Base-by-base conservation (phyloP, 202 grass and related monocot genomes). In the Cymbopogon flexuosus region DNA sequence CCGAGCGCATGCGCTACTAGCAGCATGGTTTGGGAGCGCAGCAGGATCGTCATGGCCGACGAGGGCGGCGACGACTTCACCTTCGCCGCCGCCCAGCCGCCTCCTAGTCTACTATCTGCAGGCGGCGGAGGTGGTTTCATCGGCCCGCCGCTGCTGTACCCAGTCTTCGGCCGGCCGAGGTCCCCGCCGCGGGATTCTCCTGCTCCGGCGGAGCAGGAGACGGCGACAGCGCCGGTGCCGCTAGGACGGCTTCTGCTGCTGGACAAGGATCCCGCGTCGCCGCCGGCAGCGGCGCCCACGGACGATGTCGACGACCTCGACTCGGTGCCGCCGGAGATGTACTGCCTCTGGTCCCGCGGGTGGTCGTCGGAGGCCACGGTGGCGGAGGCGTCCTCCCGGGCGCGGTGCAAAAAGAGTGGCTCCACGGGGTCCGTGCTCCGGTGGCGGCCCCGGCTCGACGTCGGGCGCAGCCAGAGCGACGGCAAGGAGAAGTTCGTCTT, bases 401-500 rank as follows among this genome's bases (percentile, higher is more conserved):
- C 65, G 76, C 22, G 70, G 40, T 89, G 86, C 65, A 79, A 79
- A 83, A 94, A 94, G 81, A 94, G 92, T 75, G 30, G 86, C n/a
- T 94, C 92, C 59, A 91, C 89, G n/a, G 92, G 92, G 8, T 89
- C 92, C 8, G 19, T 88, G 22, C 65, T 81, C 40, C 84, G 74
- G 68, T 89, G 92, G 89, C 27, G 81, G 33, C 89, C 86, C 60
- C 58, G 87, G 62, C 62, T 85, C 22, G 31, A 82, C 18, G 19
- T 84, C 16, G 83, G 87, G 3, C 81, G 92, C 22, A 94, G 92
- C 84, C 86, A 87, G 29, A 94, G 92, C 81, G 92, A 91, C 78
- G 92, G 92, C 68, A 91, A 91, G 86, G 86, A 93, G 59, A 91
- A 82, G 78, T 94, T 85, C 52, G 84, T 89, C 5, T 91, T 83